These are phyloP conservation scores for Wickerhamomyces tratensis DNA, from an alignment of 805 yeast genomes.

Conservation along the genomic window DNA sequence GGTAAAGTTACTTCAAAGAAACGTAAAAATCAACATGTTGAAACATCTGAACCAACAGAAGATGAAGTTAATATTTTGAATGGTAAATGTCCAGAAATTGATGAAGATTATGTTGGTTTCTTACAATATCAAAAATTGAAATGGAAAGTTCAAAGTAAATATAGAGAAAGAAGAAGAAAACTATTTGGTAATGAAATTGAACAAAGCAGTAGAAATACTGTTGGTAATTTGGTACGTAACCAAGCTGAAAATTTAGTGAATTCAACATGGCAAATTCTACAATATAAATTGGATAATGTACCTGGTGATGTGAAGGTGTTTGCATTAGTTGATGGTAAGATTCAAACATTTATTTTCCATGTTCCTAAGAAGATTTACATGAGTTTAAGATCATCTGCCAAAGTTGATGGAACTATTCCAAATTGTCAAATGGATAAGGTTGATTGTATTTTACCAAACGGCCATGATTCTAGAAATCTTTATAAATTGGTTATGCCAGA, in stretches of 20 bases:
- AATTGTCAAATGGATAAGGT: constrained; percentile 51
- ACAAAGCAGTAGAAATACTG: constrained; percentile 44
- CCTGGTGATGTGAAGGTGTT: constrained; percentile 77
- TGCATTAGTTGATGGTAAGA: constrained; percentile 56
- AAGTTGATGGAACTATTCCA: constrained; percentile 32
- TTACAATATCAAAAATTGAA: constrained; percentile 73
- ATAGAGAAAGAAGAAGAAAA: constrained; percentile 59
- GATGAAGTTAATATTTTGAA: constrained; percentile 41
- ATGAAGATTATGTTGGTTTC: constrained; percentile 58
- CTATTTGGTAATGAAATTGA: constrained; percentile 64
- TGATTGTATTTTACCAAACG: constrained; percentile 60
- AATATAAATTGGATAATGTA: constrained; percentile 44
- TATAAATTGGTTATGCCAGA: constrained; percentile 68
- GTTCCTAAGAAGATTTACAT: constrained; percentile 69
- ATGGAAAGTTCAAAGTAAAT: constrained; percentile 75
- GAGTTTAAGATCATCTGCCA: constrained; percentile 42
- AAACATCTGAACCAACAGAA: constrained; percentile 26
- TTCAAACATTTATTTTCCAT: constrained; percentile 64
- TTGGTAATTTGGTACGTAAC: constrained; percentile 60
- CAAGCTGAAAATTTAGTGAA: constrained; percentile 76
- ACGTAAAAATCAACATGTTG: constrained; percentile 21
- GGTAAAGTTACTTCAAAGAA: constrained; percentile 29
- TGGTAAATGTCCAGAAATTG: constrained; percentile 55
- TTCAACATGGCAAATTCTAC: constrained; percentile 79
- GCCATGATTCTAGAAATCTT: constrained; percentile 39